phyloP scores from a whole-genome alignment of 2,329 filamentous ascomycete species.

The Erysiphe pulchra region DNA sequence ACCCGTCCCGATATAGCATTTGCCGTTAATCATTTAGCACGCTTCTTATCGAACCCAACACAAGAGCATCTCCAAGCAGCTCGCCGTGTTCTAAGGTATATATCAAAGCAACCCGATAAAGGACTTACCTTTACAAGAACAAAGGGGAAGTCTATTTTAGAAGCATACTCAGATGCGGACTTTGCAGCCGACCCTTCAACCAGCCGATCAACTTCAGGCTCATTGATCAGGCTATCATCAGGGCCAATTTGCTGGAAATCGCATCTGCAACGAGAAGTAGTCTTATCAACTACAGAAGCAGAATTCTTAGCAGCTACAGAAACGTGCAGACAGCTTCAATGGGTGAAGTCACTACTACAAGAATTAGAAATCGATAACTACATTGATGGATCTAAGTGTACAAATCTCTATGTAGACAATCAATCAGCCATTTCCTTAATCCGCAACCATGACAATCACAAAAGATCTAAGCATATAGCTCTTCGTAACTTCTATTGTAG shows the following conservation, averaged over 20 bases:
- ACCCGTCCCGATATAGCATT: too few species aligned
- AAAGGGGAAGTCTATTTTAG: background rate
- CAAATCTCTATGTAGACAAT: background rate
- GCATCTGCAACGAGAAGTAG: background rate
- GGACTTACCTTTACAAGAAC: background rate
- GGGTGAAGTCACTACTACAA: background rate
- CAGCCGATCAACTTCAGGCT: background rate
- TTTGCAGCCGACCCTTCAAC: background rate
- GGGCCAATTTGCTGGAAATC: background rate
- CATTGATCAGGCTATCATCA: background rate
- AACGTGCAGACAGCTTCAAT: background rate
- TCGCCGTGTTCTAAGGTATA: background rate
- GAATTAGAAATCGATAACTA: background rate
- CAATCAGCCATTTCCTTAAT: background rate
- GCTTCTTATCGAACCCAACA: too few species aligned
- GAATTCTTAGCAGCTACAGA: background rate
- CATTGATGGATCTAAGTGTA: background rate
- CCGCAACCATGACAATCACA: too few species aligned
- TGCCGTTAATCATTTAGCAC: too few species aligned
- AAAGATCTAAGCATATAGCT: too few species aligned
- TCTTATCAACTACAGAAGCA: too few species aligned
- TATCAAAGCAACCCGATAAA: background rate
- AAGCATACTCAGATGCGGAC: too few species aligned
- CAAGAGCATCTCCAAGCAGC: background rate
- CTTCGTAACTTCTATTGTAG: background rate